A percentile compares a stretch with the other conserved stretches of the same genome.
Conservation (phyloP, 169 alveolate genomes). For the Plasmodium vivax region DNA sequence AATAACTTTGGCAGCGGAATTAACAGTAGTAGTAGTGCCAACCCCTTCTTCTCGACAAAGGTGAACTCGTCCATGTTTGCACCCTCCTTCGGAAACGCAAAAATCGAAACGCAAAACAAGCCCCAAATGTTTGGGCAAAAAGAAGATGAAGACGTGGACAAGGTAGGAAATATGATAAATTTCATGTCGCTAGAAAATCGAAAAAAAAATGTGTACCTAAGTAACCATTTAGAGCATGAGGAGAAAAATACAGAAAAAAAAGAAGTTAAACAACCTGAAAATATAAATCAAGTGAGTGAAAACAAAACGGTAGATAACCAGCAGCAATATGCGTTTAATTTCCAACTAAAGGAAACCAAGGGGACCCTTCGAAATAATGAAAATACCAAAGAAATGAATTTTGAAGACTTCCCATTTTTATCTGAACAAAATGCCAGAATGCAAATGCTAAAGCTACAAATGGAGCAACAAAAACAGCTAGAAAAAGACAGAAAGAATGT, state of each 20-base stretch:
- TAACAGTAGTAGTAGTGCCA: neutral
- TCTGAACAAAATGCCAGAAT: conserved; percentile 14
- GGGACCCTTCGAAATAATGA: conserved; percentile 70
- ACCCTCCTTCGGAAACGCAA: neutral
- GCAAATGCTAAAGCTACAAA: neutral
- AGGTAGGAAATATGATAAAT: conserved; percentile 53
- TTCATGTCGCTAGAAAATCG: conserved; percentile 53
- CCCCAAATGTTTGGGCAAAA: neutral
- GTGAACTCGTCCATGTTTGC: neutral
- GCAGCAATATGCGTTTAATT: conserved; percentile 18
- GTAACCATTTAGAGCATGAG: conserved; percentile 11
- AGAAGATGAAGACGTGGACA: conserved; percentile 44
- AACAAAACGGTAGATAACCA: neutral
- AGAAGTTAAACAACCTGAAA: neutral
- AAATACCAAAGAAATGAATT: conserved; percentile 46
- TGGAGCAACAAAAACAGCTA: conserved; percentile 42
- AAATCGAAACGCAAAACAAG: conserved; percentile 14
- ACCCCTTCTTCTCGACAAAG: neutral
- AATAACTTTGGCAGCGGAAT: neutral
- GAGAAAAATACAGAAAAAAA: conserved; percentile 24
- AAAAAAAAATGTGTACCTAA: conserved; percentile 66
- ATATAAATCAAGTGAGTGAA: neutral
- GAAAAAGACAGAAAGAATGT: conserved; percentile 53
- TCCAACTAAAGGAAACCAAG: conserved; percentile 66
- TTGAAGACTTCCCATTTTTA: conserved; percentile 31